These are phyloP conservation scores for Friedmanniomyces simplex DNA, from an alignment of 495 filamentous ascomycete species.

Conservation along the genomic window DNA sequence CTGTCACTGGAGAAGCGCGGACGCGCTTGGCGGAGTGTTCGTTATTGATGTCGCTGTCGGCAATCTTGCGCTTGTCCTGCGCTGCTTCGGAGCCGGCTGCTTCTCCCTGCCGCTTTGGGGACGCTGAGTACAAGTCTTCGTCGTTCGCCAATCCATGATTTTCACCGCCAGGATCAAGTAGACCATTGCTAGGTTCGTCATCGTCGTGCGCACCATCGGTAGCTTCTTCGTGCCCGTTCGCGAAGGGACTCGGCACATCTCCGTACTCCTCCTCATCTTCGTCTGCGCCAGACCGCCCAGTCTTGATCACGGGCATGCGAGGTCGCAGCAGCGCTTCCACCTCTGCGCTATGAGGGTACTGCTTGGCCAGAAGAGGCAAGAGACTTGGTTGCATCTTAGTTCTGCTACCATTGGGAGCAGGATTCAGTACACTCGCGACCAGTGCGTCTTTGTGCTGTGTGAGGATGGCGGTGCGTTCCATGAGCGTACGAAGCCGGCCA, in stretches of 20 bases:
- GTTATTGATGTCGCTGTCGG: not conserved
- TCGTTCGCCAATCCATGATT: not conserved
- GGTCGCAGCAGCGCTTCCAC: constrained; percentile 66
- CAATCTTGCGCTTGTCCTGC: not conserved
- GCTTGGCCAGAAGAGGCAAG: constrained; percentile 60
- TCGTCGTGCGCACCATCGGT: not conserved
- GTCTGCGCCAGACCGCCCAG: constrained; percentile 7
- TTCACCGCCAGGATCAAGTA: not conserved
- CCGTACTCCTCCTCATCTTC: constrained; percentile 14
- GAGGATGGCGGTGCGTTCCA: constrained; percentile 71
- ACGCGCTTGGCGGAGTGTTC: not conserved
- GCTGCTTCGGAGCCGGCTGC: not conserved
- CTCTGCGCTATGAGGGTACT: constrained; percentile 46
- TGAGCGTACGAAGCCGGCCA: constrained; percentile 51
- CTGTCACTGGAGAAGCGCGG: constrained; percentile 1
- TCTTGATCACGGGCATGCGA: constrained; percentile 45
- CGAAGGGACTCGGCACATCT: not conserved
- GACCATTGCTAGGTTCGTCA: not conserved
- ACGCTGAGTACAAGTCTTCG: constrained; percentile 7
- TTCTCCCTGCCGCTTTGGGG: not conserved
- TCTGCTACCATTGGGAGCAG: constrained; percentile 48
- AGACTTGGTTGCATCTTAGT: constrained; percentile 53
- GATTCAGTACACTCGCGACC: constrained; percentile 70
- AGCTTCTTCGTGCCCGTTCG: not conserved
- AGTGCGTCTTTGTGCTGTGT: constrained; percentile 54